Base-by-base conservation (phyloP, 257 asterid species). In the Oldenlandia corymbosa region DNA sequence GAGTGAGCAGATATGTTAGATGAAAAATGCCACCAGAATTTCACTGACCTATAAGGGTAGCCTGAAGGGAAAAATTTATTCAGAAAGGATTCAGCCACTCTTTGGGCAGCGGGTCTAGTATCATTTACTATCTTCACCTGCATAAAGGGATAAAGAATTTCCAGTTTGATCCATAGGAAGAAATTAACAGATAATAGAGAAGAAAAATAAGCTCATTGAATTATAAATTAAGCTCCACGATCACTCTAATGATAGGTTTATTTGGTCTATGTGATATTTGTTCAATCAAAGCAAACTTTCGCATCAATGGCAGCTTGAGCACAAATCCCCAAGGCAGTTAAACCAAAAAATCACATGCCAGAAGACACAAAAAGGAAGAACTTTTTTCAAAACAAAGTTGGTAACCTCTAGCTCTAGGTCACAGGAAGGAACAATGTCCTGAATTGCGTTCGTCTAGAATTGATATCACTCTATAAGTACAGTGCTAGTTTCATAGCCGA, bases 31-130 rank as follows among this genome's bases (percentile, higher is more conserved):
- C 45, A 57, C 32, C 56, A 17, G 42, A 68, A 54, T 18, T 46
- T 54, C 31, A 58, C 66, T 68, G 60, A 83, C 97, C 99, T 92
- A 70, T 89, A 87, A 32, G 99, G 99, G 67, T 90, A 90, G 17
- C 99, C 99, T 2, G 99, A 87, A 37, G 99, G 99, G 46, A 92
- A 90, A 72, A 92, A 92, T 67, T 85, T 84, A 68, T 87, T 89
- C 55, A 78, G 78, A 76, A 92, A 90, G 41, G 96, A 81, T 58
- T 87, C 97, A 48, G 65, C 78, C 43, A 87, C 37, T 75, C 76
- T 85, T 26, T 75, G 88, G 18, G 83, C 74, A 53, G 83, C 79
- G 39, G 95, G 87, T 76, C 97, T 82, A 7, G 90, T 68, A 65
- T 92, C 99, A 77, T 84, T 90, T 39, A 92, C 75, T 39, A 85